Conservation (phyloP, 2,329 filamentous ascomycete species). For the Fusarium veterinarium region DNA sequence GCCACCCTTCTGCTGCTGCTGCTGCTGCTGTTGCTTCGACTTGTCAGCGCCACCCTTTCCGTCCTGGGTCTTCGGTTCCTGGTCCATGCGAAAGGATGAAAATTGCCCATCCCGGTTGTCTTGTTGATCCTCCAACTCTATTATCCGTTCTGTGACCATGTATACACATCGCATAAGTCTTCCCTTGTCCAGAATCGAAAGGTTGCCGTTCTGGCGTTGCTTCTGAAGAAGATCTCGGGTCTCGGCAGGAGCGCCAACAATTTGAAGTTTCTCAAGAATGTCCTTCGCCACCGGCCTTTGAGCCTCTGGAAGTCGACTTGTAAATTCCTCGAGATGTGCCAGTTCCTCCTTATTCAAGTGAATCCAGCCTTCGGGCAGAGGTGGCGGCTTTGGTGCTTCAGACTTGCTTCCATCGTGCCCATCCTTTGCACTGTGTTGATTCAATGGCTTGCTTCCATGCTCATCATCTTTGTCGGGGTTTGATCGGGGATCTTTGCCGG, state of each 20-base stretch:
- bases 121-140: conserved; percentile 45
- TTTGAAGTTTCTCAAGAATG: conserved; percentile 71
- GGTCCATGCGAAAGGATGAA: conserved; percentile 37
- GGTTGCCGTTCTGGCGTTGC: conserved; percentile 68
- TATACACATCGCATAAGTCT: conserved; percentile 52
- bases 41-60: conserved; percentile 39
- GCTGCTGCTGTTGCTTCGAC: conserved; percentile 38
- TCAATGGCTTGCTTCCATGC: conserved; percentile 31
- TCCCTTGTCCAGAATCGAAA: conserved; percentile 54
- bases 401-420: conserved; percentile 31
- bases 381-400: conserved; percentile 45
- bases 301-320: conserved; percentile 71
- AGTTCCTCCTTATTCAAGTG: conserved; percentile 59
- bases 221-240: conserved; percentile 68
- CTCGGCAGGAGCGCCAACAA: conserved; percentile 76
- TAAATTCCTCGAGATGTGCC: conserved; percentile 67
- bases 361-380: conserved; percentile 61
- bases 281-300: conserved; percentile 70
- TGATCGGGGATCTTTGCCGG: conserved; percentile 50
- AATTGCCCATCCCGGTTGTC: conserved; percentile 34
- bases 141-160: conserved; percentile 51
- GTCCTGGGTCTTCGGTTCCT: conserved; percentile 37
- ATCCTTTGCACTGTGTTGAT: conserved; percentile 33
- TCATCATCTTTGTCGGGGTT: conserved; percentile 44
- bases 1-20: conserved; percentile 48